These are phyloP conservation scores for Pestalotiopsis fici DNA, from an alignment of 2,329 filamentous ascomycete genomes.

Conservation along the genomic window DNA sequence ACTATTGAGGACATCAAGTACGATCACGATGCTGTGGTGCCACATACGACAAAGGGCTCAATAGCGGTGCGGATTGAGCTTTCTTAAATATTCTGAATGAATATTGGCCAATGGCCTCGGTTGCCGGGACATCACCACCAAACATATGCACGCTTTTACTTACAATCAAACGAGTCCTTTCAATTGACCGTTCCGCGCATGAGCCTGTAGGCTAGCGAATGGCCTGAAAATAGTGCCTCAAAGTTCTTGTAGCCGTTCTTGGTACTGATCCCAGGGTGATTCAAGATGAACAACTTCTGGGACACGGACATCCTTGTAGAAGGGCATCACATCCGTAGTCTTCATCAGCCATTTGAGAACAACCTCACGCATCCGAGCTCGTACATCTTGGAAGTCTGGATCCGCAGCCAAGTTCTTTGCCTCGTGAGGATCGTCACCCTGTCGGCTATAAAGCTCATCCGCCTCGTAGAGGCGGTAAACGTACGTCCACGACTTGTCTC, in stretches of 20 bases:
- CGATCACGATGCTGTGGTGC: conserved; percentile 25
- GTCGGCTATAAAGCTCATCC: conserved; percentile 41
- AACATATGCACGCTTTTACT: no score
- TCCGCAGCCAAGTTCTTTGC: conserved; percentile 37
- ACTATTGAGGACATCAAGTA: conserved; percentile 24
- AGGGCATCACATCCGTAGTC: conserved; percentile 6
- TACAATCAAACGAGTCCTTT: no score
- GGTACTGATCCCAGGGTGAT: not conserved
- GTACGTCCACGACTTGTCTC: conserved; percentile 39
- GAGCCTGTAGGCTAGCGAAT: no score
- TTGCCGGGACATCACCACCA: no score
- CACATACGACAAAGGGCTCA: conserved; percentile 10
- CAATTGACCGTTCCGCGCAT: no score
- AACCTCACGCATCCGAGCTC: conserved; percentile 28
- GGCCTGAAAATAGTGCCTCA: no score
- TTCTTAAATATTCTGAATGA: no score
- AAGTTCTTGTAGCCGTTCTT: not conserved
- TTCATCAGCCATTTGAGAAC: conserved; percentile 32
- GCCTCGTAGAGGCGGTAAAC: conserved; percentile 47
- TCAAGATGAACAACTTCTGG: not conserved
- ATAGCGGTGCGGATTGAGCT: not conserved
- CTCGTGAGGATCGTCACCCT: conserved; percentile 39
- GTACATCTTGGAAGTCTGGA: conserved; percentile 21
- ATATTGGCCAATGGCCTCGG: no score
- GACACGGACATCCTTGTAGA: conserved; percentile 14